Percentiles rank a stretch among this genome's conserved stretches.
These are phyloP conservation scores for Marasmius oreades DNA, from an alignment of 1,284 basidiomycete genomes.

Conservation along the genomic window DNA sequence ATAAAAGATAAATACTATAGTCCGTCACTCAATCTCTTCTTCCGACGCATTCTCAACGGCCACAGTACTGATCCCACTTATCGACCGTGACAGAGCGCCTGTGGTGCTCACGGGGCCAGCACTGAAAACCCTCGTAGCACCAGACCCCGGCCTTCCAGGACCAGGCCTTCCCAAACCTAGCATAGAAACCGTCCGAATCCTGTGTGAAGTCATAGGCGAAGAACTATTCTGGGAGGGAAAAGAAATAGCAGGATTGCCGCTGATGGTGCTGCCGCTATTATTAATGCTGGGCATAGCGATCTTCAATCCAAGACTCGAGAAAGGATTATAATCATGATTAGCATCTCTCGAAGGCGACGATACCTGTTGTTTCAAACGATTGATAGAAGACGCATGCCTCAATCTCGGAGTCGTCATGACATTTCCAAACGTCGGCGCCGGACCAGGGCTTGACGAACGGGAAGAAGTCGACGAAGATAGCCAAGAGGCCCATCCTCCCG, in stretches of 20 bases:
- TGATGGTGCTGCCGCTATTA: conserved; percentile 13
- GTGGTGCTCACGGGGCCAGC: background rate
- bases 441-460: conserved; percentile 36
- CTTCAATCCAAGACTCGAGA: conserved; percentile 50
- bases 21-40: background rate
- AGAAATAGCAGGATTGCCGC: too few species aligned
- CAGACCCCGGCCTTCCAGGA: background rate
- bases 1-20: background rate
- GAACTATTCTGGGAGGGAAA: conserved; percentile 6
- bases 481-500: conserved; percentile 60
- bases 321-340: conserved; percentile 41
- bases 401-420: conserved; percentile 62
- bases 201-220: background rate
- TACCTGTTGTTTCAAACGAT: conserved; percentile 10
- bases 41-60: background rate
- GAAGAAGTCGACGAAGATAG: conserved; percentile 36
- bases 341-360: conserved; percentile 6
- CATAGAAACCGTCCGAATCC: background rate
- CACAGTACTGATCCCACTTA: background rate
- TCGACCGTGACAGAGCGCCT: background rate
- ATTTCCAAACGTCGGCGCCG: conserved; percentile 56
- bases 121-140: background rate
- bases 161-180: background rate
- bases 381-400: conserved; percentile 43
- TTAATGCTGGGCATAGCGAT: conserved; percentile 56